Conservation (phyloP, 768 basidiomycete species). For the Daedalea quercina region DNA sequence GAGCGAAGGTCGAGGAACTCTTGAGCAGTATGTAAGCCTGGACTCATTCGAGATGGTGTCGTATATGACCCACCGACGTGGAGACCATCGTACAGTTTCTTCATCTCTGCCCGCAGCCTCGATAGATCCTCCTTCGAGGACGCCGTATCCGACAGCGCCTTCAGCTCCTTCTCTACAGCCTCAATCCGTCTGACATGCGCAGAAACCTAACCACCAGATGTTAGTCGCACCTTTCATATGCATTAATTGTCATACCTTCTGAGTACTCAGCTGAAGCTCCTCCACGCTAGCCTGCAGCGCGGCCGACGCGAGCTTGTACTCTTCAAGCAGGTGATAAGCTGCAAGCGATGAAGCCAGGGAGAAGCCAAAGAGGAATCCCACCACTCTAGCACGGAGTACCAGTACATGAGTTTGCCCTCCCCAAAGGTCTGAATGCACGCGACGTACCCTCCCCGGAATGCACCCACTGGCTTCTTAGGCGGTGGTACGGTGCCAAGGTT, state of each 20-base stretch:
- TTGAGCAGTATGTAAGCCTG: conserved; percentile 20
- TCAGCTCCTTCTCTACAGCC: conserved; percentile 85
- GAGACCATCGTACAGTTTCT: conserved; percentile 81
- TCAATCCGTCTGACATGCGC: conserved; percentile 81
- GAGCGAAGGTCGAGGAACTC: conserved; percentile 78
- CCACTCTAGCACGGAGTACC: conserved; percentile 39
- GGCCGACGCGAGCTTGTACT: conserved; percentile 86
- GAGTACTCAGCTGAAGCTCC: conserved; percentile 77
- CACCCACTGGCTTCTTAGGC: conserved; percentile 71
- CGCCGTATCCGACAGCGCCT: conserved; percentile 57
- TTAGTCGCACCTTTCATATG: too few relatives aligned
- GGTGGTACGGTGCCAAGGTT: conserved; percentile 48
- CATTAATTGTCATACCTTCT: too few relatives aligned
- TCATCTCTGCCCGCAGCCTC: conserved; percentile 70
- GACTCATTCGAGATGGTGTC: neutral
- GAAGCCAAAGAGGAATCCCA: conserved; percentile 87
- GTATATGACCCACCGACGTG: conserved; percentile 56
- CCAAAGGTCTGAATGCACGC: neutral
- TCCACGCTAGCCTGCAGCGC: conserved; percentile 83
- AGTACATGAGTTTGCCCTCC: too few relatives aligned
- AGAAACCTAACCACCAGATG: conserved; percentile 47
- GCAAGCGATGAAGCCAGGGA: conserved; percentile 83
- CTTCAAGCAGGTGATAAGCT: conserved; percentile 83
- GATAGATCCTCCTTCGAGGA: conserved; percentile 78
- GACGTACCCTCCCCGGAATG: conserved; percentile 36